Evolutionary conservation across 164 flowering plant species (phyloP).

Genomic region (Chimonanthus praecox): DNA sequence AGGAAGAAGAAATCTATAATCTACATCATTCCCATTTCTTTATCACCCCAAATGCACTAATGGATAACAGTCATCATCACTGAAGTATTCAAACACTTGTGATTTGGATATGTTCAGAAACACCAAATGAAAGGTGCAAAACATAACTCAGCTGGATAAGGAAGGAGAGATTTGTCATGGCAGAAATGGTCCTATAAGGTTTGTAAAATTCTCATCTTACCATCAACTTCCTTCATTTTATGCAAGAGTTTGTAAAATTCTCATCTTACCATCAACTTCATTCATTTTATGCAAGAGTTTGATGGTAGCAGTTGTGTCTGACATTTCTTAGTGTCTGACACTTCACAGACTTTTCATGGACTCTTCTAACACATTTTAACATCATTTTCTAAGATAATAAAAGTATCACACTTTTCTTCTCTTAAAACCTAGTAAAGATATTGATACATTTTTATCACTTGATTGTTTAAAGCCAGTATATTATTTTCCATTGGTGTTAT

Average conservation of each 20-base stretch:
- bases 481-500: too few species aligned
- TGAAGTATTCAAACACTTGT: background rate
- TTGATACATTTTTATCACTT: too few species aligned
- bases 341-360: too few species aligned
- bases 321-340: too few species aligned
- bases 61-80: background rate
- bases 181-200: slow-evolving; percentile 95
- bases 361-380: too few species aligned
- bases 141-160: slow-evolving; percentile 10
- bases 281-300: background rate
- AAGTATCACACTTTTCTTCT: too few species aligned
- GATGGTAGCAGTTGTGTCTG: background rate
- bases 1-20: background rate
- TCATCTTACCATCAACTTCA: too few species aligned
- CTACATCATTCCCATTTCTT: background rate
- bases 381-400: too few species aligned
- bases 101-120: background rate
- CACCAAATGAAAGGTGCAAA: background rate
- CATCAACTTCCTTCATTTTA: background rate
- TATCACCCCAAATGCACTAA: background rate
- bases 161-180: slow-evolving; percentile 61
- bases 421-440: too few species aligned
- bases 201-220: slow-evolving; percentile 3
- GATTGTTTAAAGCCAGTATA: too few species aligned
- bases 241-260: too few species aligned